Base-by-base conservation (phyloP, 1,139 yeast genomes). In the Diutina neorugosa region DNA sequence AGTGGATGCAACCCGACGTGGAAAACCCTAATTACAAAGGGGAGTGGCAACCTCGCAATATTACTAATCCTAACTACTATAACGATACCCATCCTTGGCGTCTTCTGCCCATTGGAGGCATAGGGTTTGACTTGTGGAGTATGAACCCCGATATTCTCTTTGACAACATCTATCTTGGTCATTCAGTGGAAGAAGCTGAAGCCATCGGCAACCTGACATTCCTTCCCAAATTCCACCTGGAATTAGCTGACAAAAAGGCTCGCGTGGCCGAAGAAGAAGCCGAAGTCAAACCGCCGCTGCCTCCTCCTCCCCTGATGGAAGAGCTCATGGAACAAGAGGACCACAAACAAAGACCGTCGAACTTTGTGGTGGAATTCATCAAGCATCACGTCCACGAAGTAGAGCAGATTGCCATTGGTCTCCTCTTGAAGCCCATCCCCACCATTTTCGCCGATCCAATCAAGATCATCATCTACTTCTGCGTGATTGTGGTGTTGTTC, bases 91-190 rank as follows among this genome's bases (percentile, higher is more conserved):
- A 56, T 2, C 50, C 50, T 7, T 46, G 50, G 50, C 12, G 14
- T 8, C 40, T 46, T 9, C 67, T 63, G 7, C 93, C 95, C 9
- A 80, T 90, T 60, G 93, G 90, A 27, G 96, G 86, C 8, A 62
- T 91, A 53, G 96, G 96, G 4, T 86, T 91, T 64, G 98, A 91
- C 66, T 73, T 90, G 59, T 90, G 96, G 96, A 81, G 94, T 54
- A 84, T 90, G 84, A 86, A 87, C 59, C 74, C 76, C 50, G 79
- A 84, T 53, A 78, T 88, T 52, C 61, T 87, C 63, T 88, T 91
- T 64, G 89, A 88, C 66, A 88, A 90, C 68, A 81, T 90, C 54
- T 90, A 89, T 65, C 65, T 91, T 57, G 97, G 97, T 14, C 93
- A 87, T 63, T 82, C 88, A 3, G 69, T 89, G 18, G 73, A 69